Evolutionary conservation across 1,284 basidiomycete genomes (phyloP), one percentile per base, ranked within the genome.

Genomic region (Ceratobasidium sp.): DNA sequence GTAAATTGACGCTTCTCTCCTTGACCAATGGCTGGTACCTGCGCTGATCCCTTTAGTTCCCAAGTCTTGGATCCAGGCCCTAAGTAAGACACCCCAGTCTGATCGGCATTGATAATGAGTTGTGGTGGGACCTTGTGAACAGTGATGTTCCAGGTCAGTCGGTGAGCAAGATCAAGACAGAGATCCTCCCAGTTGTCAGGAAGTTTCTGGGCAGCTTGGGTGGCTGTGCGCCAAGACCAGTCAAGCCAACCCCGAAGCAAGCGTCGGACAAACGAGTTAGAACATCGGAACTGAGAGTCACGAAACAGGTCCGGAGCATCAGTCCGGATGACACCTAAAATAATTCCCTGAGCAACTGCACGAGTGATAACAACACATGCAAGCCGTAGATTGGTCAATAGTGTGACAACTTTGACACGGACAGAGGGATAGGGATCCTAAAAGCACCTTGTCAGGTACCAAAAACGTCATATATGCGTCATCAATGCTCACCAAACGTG

Each of bases 171-270:
- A 20, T 69, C 54, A 46, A 62, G n/a, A 35, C 76, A 77, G 23
- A 33, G 57, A 2, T 64, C 4, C 14, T 30, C 16, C 27, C 59
- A 77, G 33, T 77, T 33, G n/a, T 55, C 57, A 27, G 76, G 76
- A 12, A 77, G 27, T 18, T 77, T 77, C 54, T 77, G 66, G n/a
- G 76, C 76, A 20, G 66, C 66, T 59, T 77, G 44, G 6, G 76
- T 77, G 2, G 41, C 55, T n/a, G 67, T 33, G 18, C 41, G 54
- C 33, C 59, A 54, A 30, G 76, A 62, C 76, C 76, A 77, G 10
- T 69, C 59, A 3, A 77, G 23, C 57, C 46, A 30, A 30, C n/a
- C 8, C 16, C 18, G 1, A 50, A 70, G 66, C 23, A 77, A 57
- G 8, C 55, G 41, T 35, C 59, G 55, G 10, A 70, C 66, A 50